Evolutionary conservation across 1,139 yeast genomes (phyloP), one percentile per base, ranked within the genome.

Genomic region (Saccharomyces hybrid): DNA sequence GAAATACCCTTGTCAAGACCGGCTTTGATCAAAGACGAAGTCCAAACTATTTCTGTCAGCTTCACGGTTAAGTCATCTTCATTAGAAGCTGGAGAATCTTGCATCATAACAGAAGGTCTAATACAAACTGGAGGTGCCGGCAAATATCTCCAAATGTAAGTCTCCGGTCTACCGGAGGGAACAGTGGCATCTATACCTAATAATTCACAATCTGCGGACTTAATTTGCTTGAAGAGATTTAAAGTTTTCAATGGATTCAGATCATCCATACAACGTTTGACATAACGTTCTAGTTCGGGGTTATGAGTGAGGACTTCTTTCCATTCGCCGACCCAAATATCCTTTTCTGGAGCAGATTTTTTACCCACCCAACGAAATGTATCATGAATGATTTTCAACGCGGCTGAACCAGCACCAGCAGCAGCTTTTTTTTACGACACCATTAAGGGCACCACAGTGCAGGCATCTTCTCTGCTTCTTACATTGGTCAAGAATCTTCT

Each of bases 41-140:
- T 90, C 95, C 96, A 91, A 26, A 91, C 98, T 59, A 95, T 89
- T 72, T 95, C 99, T 0, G 99, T 89, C 56, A 95, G 76, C 69
- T 95, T 95, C 31, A 91, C 97, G 0, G 99, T 95, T 61, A 95
- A 77, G 72, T 95, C 99, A 71, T 95, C 99, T 75, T 95, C 99
- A 71, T 95, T 95, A 41, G 95, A 86, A 1, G 88, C 85, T 48
- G 79, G 78, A 49, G 91, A 89, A 56, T 93, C 96, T 69, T 89
- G 95, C 90, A 89, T 89, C 77, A 83, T 78, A 38, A 95, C 98
- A 5, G 98, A 91, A 1, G 99, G 99, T 64, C 99, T 82, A 55
- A 95, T 93, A 77, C 99, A 95, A 24, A 95, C 97, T 0, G 99
- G 99, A 0, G 99, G 99, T 0, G 98, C 99, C 0, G 99, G 99